A percentile compares a stretch with the other conserved stretches of the same genome.
These are phyloP conservation scores for Polychaeton citri DNA, from an alignment of 2,329 filamentous ascomycete species.

Conservation along the genomic window DNA sequence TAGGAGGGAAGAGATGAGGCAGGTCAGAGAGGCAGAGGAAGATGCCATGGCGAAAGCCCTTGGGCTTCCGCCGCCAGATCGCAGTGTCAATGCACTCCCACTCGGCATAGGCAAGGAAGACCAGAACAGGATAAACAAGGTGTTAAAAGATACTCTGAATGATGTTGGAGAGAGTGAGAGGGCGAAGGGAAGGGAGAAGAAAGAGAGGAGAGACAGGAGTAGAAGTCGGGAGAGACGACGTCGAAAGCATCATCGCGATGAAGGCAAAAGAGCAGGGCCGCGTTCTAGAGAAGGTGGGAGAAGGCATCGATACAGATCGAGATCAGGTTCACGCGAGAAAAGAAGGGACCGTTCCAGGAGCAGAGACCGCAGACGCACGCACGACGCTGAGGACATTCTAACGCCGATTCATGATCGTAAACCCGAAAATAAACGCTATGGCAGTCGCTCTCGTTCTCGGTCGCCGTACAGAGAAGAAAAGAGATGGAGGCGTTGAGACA, in stretches of 20 bases:
- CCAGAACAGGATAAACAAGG: constrained; percentile 43
- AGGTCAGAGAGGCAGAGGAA: constrained; percentile 81
- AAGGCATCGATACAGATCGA: constrained; percentile 2
- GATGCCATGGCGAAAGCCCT: constrained; percentile 77
- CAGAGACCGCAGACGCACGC: constrained; percentile 3
- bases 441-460: too few species aligned
- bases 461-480: too few species aligned
- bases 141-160: constrained; percentile 34
- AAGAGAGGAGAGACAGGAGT: constrained; percentile 5
- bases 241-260: constrained; percentile 2
- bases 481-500: too few species aligned
- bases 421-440: too few species aligned
- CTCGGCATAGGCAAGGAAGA: constrained; percentile 39
- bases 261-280: constrained; percentile 7
- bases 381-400: too few species aligned
- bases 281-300: constrained; percentile 10
- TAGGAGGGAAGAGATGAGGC: constrained; percentile 57
- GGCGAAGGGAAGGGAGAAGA: constrained; percentile 19
- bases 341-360: constrained; percentile 13
- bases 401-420: too few species aligned
- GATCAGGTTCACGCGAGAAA: constrained; percentile 3
- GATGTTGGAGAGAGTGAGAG: constrained; percentile 24
- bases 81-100: constrained; percentile 48
- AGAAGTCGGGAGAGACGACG: constrained; percentile 4
- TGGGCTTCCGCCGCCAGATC: constrained; percentile 59